phyloP scores from a whole-genome alignment of 2,329 filamentous ascomycete genomes.

The Teratosphaeria epicoccoides region DNA sequence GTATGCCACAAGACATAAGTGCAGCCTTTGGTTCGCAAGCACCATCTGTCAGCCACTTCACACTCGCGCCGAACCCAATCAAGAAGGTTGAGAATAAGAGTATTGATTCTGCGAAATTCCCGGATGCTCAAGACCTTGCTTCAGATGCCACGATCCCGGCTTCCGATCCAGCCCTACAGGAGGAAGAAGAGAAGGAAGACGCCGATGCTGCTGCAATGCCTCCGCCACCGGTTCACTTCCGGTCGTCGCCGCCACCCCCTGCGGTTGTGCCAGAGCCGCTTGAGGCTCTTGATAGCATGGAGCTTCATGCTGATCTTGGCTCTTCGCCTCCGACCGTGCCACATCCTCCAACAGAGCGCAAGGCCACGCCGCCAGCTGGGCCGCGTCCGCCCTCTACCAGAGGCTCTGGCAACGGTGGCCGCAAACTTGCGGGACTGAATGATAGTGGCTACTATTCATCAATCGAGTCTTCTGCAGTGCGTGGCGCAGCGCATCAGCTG shows the following conservation, averaged over 20 bases:
- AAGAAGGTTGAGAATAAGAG: slow-evolving; percentile 30
- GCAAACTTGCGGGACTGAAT: slow-evolving; percentile 68
- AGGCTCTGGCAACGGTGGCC: slow-evolving; percentile 55
- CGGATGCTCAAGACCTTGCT: slow-evolving; percentile 40
- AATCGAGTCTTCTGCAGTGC: slow-evolving; percentile 77
- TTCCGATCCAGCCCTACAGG: slow-evolving; percentile 40
- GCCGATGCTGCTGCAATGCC: slow-evolving; percentile 28
- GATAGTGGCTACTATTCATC: slow-evolving; percentile 98
- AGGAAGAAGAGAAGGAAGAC: slow-evolving; percentile 38
- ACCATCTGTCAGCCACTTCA: slow-evolving; percentile 27
- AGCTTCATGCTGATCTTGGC: slow-evolving; percentile 49
- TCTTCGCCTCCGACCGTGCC: slow-evolving; percentile 92
- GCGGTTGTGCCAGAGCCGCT: not conserved
- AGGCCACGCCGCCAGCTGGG: slow-evolving; percentile 70
- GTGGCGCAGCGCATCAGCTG: slow-evolving; percentile 50
- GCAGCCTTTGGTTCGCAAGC: slow-evolving; percentile 29
- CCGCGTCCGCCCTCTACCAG: slow-evolving; percentile 53
- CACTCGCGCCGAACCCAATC: slow-evolving; percentile 21
- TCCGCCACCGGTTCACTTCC: slow-evolving; percentile 38
- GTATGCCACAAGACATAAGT: slow-evolving; percentile 19
- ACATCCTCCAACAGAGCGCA: slow-evolving; percentile 49
- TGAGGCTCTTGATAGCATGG: not conserved
- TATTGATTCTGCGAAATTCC: slow-evolving; percentile 41
- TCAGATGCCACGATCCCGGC: slow-evolving; percentile 43
- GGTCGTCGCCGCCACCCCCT: slow-evolving; percentile 58